Conservation (phyloP, 2,329 filamentous ascomycete genomes). For the Penicillium sp. region DNA sequence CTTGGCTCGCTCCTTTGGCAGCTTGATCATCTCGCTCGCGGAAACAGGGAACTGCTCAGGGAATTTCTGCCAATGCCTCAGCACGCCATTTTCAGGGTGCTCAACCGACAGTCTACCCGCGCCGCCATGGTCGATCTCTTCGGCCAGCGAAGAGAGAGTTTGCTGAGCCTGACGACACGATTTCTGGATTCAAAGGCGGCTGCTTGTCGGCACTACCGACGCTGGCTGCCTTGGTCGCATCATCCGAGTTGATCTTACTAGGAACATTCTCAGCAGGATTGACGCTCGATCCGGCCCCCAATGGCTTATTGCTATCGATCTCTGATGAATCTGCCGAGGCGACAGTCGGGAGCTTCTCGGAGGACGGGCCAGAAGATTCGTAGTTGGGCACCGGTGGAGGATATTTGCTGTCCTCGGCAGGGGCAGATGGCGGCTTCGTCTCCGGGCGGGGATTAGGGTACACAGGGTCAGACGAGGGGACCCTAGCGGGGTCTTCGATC, state of each 20-base stretch:
- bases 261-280: constrained; percentile 3
- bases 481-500: constrained; percentile 8
- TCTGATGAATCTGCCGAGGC: constrained; percentile 6
- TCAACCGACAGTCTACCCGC: constrained; percentile 33
- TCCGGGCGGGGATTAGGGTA: constrained; percentile 5
- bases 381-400: constrained; percentile 10
- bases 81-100: constrained; percentile 19
- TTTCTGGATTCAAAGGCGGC: background rate
- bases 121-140: constrained; percentile 30
- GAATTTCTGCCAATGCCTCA: constrained; percentile 67
- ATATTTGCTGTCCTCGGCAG: constrained; percentile 12
- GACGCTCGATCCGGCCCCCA: background rate
- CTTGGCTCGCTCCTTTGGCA: constrained; percentile 68
- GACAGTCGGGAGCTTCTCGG: constrained; percentile 4
- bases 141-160: background rate
- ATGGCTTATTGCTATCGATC: background rate
- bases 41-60: constrained; percentile 73
- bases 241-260: constrained; percentile 6
- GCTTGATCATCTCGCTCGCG: constrained; percentile 62
- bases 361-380: constrained; percentile 12
- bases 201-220: background rate
- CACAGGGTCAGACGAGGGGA: constrained; percentile 4
- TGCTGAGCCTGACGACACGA: background rate
- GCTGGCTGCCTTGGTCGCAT: background rate
- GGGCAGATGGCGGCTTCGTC: constrained; percentile 2